Conservation (phyloP, 1,139 yeast genomes). For the Suhomyces choctaworum region DNA sequence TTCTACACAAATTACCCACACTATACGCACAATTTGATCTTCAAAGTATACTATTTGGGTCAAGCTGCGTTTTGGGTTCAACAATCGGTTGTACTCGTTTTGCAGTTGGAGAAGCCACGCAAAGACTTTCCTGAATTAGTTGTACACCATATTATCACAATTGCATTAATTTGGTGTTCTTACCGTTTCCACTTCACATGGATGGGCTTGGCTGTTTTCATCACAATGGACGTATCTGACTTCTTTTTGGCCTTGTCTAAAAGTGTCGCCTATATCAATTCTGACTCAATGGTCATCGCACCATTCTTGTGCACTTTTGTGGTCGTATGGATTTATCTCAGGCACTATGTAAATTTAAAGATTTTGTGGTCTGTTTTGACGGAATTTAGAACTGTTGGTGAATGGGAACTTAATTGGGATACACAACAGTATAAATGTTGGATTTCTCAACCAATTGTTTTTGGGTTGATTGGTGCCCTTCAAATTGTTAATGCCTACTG, state of each 20-base stretch:
- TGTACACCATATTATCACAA: slow-evolving; percentile 90
- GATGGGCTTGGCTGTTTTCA: slow-evolving; percentile 88
- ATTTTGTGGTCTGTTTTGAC: slow-evolving; percentile 88
- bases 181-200: slow-evolving; percentile 95
- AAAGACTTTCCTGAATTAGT: slow-evolving; percentile 90
- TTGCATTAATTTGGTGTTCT: slow-evolving; percentile 84
- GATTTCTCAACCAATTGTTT: slow-evolving; percentile 90
- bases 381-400: slow-evolving; percentile 83
- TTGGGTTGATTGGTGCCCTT: slow-evolving; percentile 69
- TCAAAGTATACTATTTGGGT: slow-evolving; percentile 80
- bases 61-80: slow-evolving; percentile 99
- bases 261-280: slow-evolving; percentile 77
- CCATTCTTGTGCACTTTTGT: slow-evolving; percentile 73
- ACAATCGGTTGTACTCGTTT: slow-evolving; percentile 76
- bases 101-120: slow-evolving; percentile 92
- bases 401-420: slow-evolving; percentile 78
- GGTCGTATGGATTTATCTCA: slow-evolving; percentile 76
- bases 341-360: slow-evolving; percentile 80
- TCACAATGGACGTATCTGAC: slow-evolving; percentile 96
- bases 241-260: slow-evolving; percentile 83
- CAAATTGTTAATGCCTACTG: slow-evolving; percentile 87
- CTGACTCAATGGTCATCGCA: slow-evolving; percentile 62
- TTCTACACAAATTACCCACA: slow-evolving; percentile 86
- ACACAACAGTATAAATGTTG: slow-evolving; percentile 95
- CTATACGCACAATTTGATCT: slow-evolving; percentile 63